A percentile compares a stretch with the other conserved stretches of the same genome.
These are phyloP conservation scores for Fusarium azukiicola DNA, from an alignment of 2,329 filamentous ascomycete genomes.

Conservation along the genomic window DNA sequence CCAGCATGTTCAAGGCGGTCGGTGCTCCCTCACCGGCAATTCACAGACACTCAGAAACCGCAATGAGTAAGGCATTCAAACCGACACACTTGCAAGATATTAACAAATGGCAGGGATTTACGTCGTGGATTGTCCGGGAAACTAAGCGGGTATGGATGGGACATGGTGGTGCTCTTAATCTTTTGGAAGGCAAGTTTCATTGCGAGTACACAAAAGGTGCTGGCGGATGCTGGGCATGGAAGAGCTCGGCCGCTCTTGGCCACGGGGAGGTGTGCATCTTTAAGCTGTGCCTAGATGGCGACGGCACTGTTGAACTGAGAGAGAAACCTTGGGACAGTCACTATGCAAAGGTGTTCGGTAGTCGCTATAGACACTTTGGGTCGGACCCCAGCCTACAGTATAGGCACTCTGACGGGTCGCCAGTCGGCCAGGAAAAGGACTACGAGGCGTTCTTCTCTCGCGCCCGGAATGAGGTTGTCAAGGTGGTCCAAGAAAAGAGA, in stretches of 20 bases:
- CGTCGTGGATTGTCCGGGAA: background rate
- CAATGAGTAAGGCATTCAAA: conserved; percentile 3
- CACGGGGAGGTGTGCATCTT: background rate
- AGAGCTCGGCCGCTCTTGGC: background rate
- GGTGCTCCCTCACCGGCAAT: background rate
- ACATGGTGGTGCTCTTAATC: background rate
- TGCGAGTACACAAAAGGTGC: background rate
- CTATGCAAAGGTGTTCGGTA: no score
- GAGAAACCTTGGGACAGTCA: no score
- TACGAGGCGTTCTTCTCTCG: no score
- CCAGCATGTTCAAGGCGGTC: background rate
- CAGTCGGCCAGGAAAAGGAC: no score
- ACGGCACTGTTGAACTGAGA: no score
- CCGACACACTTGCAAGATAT: background rate
- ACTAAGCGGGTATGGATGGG: background rate
- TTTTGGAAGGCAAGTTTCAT: no score
- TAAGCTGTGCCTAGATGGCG: no score
- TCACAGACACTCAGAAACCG: background rate
- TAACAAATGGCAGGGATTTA: background rate
- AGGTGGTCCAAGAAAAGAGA: no score
- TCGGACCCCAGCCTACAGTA: no score
- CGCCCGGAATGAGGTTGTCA: no score
- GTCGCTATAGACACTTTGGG: no score
- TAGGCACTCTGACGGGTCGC: no score
- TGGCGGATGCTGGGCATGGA: background rate